Evolutionary conservation across 305 asterid species (phyloP).

Genomic region (Fraxinus angustifolia): DNA sequence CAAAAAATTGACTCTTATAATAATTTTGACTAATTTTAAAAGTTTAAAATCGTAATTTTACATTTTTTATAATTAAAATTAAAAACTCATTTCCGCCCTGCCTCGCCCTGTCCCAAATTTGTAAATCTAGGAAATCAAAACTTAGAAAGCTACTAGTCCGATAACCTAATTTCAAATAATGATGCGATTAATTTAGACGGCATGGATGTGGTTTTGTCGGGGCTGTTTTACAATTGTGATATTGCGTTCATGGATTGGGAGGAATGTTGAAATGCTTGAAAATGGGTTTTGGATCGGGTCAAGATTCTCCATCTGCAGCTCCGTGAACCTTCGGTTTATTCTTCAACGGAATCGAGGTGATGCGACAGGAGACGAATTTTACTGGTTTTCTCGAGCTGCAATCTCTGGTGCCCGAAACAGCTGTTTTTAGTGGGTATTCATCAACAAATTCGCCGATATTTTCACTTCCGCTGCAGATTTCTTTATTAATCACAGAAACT

Average conservation of each 20-base stretch:
- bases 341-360: not conserved
- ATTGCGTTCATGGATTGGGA: conserved; percentile 37
- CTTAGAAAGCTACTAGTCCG: no score
- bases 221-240: conserved; percentile 26
- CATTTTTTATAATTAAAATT: no score
- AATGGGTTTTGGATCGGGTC: not conserved
- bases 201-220: conserved; percentile 20
- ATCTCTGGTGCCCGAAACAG: conserved; percentile 2
- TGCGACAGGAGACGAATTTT: not conserved
- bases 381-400: not conserved
- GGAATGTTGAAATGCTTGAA: conserved; percentile 24
- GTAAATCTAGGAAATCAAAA: no score
- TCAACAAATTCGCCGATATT: not conserved
- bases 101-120: no score
- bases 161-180: not conserved
- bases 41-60: no score
- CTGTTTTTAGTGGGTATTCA: not conserved
- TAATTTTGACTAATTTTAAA: no score
- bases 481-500: no score
- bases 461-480: not conserved
- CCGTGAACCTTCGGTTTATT: not conserved
- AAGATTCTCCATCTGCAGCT: not conserved
- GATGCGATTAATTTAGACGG: conserved; percentile 18
- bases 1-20: no score
- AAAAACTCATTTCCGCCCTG: no score